A percentile compares a stretch with the other conserved stretches of the same genome.
phyloP scores from a whole-genome alignment of 2,329 filamentous ascomycete genomes.

The Penicillium sp. region DNA sequence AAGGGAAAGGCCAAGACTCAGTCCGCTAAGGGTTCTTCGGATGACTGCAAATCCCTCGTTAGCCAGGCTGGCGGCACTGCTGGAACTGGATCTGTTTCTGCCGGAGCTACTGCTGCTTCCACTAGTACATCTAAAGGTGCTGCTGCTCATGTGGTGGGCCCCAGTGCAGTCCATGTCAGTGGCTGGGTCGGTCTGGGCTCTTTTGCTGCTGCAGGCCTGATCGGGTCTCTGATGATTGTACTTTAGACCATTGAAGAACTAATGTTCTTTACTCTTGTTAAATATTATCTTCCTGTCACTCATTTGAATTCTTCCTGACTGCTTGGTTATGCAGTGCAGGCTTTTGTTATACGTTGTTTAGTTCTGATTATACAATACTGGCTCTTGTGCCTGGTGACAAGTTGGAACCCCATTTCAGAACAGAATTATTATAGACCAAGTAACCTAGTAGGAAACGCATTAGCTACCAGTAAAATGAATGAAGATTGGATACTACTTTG shows the following conservation, averaged over 20 bases:
- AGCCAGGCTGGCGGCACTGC: not conserved
- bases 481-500: no score
- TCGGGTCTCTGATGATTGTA: not conserved
- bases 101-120: not conserved
- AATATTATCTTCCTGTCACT: not conserved
- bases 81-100: not conserved
- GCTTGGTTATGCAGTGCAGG: no score
- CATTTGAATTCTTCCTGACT: not conserved
- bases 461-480: no score
- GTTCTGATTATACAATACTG: no score
- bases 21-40: not conserved
- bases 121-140: not conserved
- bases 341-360: not conserved
- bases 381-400: no score
- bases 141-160: not conserved
- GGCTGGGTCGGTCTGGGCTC: not conserved
- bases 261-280: not conserved
- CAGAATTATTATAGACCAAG: no score
- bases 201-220: not conserved
- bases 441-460: no score
- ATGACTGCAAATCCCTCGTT: not conserved
- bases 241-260: not conserved
- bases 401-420: no score
- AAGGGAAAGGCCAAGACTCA: not conserved
- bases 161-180: not conserved